These are phyloP conservation scores for Mycena haematopus DNA, from an alignment of 768 basidiomycete genomes.

Conservation along the genomic window DNA sequence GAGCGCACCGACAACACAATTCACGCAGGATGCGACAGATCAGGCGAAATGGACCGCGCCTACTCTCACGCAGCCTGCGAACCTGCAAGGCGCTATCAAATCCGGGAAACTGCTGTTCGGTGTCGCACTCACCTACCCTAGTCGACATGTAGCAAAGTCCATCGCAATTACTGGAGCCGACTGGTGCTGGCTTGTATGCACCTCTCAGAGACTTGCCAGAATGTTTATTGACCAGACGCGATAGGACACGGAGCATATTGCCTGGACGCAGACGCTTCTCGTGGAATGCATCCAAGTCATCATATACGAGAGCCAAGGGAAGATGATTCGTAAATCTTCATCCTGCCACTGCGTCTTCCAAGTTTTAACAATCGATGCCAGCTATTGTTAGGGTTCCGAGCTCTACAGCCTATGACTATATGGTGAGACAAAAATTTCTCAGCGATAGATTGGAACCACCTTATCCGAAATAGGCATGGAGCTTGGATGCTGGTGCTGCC, in stretches of 20 bases:
- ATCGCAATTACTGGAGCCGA: conserved; percentile 19
- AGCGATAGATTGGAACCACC: background rate
- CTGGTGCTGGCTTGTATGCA: conserved; percentile 26
- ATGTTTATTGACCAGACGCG: no score
- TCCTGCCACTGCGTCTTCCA: no score
- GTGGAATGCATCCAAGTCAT: conserved; percentile 27
- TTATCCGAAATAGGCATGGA: conserved; percentile 13
- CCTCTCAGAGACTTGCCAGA: no score
- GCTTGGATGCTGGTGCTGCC: conserved; percentile 26
- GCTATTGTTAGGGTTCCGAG: conserved; percentile 23
- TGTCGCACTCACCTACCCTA: conserved; percentile 14
- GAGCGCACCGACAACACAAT: background rate
- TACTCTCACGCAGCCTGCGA: background rate
- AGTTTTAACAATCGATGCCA: background rate
- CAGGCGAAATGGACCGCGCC: background rate
- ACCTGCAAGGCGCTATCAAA: background rate
- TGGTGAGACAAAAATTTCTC: conserved; percentile 9
- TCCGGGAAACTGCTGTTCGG: no score
- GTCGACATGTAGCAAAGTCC: conserved; percentile 23
- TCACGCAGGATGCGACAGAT: background rate
- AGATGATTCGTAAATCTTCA: conserved; percentile 2
- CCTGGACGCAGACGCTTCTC: conserved; percentile 8
- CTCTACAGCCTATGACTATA: conserved; percentile 25
- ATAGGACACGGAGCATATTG: conserved; percentile 25
- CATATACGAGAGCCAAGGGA: conserved; percentile 21